Percentiles rank a stretch among this genome's conserved stretches.
phyloP scores from a whole-genome alignment of 1,284 basidiomycete species.

The Boletellus deceptivus region DNA sequence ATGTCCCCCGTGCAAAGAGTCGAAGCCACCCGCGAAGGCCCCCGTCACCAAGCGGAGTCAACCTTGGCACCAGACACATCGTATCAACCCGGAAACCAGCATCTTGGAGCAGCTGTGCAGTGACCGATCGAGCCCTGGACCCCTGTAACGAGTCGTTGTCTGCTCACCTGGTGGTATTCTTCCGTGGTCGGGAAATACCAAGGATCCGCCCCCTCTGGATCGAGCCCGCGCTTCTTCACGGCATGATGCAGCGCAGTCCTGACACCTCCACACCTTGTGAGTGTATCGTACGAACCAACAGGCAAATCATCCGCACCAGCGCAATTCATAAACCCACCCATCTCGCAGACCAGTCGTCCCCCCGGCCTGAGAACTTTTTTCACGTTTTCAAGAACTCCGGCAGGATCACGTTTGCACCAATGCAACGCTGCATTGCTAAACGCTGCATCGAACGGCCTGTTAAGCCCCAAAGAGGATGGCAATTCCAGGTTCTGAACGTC shows the following conservation, averaged over 20 bases:
- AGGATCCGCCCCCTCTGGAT: conserved; percentile 64
- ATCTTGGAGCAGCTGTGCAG: conserved; percentile 51
- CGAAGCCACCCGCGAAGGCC: conserved; percentile 69
- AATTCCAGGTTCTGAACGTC: conserved; percentile 52
- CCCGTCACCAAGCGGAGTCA: conserved; percentile 59
- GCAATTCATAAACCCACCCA: conserved; percentile 76
- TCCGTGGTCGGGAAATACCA: conserved; percentile 80
- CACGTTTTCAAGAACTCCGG: conserved; percentile 58
- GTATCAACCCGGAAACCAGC: conserved; percentile 55
- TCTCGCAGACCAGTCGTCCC: conserved; percentile 71
- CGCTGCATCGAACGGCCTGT: conserved; percentile 53
- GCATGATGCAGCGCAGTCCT: conserved; percentile 59
- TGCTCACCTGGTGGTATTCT: conserved; percentile 58
- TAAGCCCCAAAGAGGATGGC: conserved; percentile 20
- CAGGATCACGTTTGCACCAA: conserved; percentile 79
- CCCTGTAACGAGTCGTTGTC: background rate
- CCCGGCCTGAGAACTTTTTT: conserved; percentile 63
- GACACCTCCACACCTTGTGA: conserved; percentile 45
- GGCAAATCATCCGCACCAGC: conserved; percentile 43
- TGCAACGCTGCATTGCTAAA: conserved; percentile 81
- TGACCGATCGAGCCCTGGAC: background rate
- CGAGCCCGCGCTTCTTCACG: conserved; percentile 51
- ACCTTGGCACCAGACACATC: conserved; percentile 63
- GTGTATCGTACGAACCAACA: background rate
- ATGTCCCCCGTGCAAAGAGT: conserved; percentile 59